Base-by-base conservation (phyloP, 2,329 filamentous ascomycete genomes). In the Hypocrella siamensis region DNA sequence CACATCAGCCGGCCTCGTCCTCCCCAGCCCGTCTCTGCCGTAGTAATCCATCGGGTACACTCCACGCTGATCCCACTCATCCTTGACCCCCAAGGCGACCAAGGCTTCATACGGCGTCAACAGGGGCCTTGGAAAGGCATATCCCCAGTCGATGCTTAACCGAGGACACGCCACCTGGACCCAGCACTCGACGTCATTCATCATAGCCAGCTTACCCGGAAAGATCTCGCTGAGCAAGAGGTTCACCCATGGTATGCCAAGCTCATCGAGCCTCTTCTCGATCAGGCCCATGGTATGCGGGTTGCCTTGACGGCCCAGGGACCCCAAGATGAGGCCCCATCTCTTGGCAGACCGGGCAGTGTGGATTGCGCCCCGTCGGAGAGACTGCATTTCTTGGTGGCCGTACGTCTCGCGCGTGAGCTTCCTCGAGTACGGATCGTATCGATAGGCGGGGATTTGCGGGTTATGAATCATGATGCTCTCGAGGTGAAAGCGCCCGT, bases 401-500 rank as follows among this genome's bases (percentile, higher is more conserved):
- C 81, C 81, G 54, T 98, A 98, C 17, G 71, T 79, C 57, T 98
- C 92, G 41, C 82, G 77, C 2, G 88, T 94, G 18, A 98, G 70
- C 36, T 82, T 84, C 31, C 88, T 74, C 9, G 85, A 90, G 58
- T 98, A 98, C 0, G 92, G 90, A 49, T 98, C 90, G 54, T 98
- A 98, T 40, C 90, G 73, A 57, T 94, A 98, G 2, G 92, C 88
- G 1, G 88, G 82, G 22, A 94, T 72, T 5, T 64, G 58, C 0
- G 92, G 90, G 56, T 98, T 98, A 51, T 96, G 90, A 42, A 98
- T 98, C 88, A 98, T 98, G 47, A 92, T 88, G 47, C 83, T 92
- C 57, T 98, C 90, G 27, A 98, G 78, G 52, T 98, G 90, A 61
- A 94, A 94, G 36, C 86, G 73, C 10, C 86, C 86, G 48, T 94